These are phyloP conservation scores for Suillus bovinus DNA, from an alignment of 768 basidiomycete species.

Conservation along the genomic window DNA sequence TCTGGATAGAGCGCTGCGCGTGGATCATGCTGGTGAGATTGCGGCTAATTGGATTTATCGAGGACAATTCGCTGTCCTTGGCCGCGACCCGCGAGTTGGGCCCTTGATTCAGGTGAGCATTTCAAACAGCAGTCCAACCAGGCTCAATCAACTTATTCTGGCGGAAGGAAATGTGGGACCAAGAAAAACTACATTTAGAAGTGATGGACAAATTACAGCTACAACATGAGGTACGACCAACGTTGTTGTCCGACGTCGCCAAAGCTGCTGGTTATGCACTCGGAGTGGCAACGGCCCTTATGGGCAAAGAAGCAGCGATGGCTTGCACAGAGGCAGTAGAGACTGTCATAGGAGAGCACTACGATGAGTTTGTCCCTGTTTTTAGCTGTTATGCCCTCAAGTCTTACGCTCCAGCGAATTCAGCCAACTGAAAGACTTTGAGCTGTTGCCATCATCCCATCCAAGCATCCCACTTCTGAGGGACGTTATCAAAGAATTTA, in stretches of 20 bases:
- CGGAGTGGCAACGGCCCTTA: constrained; percentile 79
- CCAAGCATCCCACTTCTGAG: constrained; percentile 76
- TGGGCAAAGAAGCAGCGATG: constrained; percentile 96
- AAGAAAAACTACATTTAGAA: constrained; percentile 87
- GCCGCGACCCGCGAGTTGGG: constrained; percentile 53
- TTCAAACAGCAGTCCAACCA: constrained; percentile 3
- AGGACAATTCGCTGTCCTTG: constrained; percentile 79
- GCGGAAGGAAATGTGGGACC: constrained; percentile 94
- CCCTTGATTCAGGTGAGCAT: constrained; percentile 71
- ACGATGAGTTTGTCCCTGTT: constrained; percentile 80
- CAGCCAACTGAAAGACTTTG: constrained; percentile 83
- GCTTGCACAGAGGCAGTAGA: constrained; percentile 98
- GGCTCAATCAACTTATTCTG: constrained; percentile 8
- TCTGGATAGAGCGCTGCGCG: constrained; percentile 73
- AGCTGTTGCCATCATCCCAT: constrained; percentile 61
- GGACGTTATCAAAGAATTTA: constrained; percentile 76
- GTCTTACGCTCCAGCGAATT: background rate
- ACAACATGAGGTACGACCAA: constrained; percentile 86
- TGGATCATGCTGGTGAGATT: constrained; percentile 95
- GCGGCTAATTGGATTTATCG: constrained; percentile 96
- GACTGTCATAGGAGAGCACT: constrained; percentile 97
- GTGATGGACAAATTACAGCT: constrained; percentile 84
- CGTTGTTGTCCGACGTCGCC: constrained; percentile 79
- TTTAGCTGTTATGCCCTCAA: constrained; percentile 2
- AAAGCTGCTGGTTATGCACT: constrained; percentile 86